Base-by-base conservation (phyloP, 2,329 filamentous ascomycete species). In the Phialocephala sp. region DNA sequence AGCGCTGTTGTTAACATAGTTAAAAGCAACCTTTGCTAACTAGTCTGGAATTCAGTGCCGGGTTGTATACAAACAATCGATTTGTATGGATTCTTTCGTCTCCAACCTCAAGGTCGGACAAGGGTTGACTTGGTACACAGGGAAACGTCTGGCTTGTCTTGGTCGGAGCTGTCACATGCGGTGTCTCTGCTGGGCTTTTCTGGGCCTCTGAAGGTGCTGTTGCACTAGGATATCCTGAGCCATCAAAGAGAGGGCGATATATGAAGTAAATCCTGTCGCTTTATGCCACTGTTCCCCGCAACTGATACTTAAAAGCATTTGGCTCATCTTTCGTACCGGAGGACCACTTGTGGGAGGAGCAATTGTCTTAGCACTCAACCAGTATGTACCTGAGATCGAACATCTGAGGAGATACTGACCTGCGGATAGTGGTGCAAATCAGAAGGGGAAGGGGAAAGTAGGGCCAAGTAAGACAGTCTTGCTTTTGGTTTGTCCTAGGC, bases 181-280 rank as follows among this genome's bases (percentile, higher is more conserved):
- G 90, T 20, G 82, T 91, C 37, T 63, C 65, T 11, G 71, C 71
- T 0, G 89, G 89, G 0, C 81, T 91, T 1, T 91, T 92, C 76
- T 92, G 90, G 90, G 88, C 87, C 80, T 86, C 89, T 0, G 90
- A 92, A 76, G 88, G 88, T 1, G 89, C 90, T 0, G 90, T 92
- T 64, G 89, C 89, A 0, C 85, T 92, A 27, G 84, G 87, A 0
- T 92, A 92, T 69, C 89, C 89, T 0, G 88, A 91, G 71, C 87
- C 47, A 24, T 52, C 47, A 9, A 52, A 52, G 47, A 4, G 47
- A 14, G 47, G 47, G 8, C 9, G 18, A 27, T 52, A 52, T 32
- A 52, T 52, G 47, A 52, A 52, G 37, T 41, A 41, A 41, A 8
- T 41, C 37, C 37, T 11, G 11, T 12, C 37, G 9, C 15, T 41